Base-by-base conservation (phyloP, 2,329 filamentous ascomycete species). In the Arachnomyces sp. region DNA sequence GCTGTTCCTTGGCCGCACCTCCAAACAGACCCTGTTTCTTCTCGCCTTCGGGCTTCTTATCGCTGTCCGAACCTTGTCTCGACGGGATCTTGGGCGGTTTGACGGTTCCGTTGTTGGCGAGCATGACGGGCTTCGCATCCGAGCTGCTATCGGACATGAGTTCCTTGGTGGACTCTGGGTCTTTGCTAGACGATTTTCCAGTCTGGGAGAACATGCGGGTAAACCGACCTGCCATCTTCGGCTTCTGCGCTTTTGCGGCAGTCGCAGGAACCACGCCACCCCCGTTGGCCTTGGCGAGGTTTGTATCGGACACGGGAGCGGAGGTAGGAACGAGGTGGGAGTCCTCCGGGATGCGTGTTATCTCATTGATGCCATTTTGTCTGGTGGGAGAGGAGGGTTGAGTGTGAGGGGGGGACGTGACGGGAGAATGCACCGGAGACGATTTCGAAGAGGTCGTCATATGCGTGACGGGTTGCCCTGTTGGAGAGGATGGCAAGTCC, bases 161-260 rank as follows among this genome's bases (percentile, higher is more conserved):
- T 31, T 66, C 58, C 34, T 57, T 58, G 40, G 51, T 52, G 13
- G 50, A 42, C 18, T 63, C 54, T 28, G 56, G 43, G 17, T 63
- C 57, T 39, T 54, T 61, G 5, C 54, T 48, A 4, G 55, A 51
- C 13, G 53, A 49, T 45, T 61, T 66, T 11, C 62, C 62, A n/a
- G 60, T 55, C 40, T 61, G 56, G 16, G 63, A 61, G 48, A 70
- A 70, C 63, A 70, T 70, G 45, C 67, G 66, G 13, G 66, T 65
- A 34, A 70, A 52, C 36, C 65, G 65, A 46, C 60, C 53, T 36
- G 66, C 59, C 66, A 69, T 69, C 17, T 62, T 68, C 14, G 62
- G 52, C 51, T 56, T 67, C 28, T 55, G 52, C 6, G 55, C 50
- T 44, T 65, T 66, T 12, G 52, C 45, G 34, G 48, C 45, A 44